A percentile compares a stretch with the other conserved stretches of the same genome.
phyloP scores from a whole-genome alignment of 805 yeast species.

The Candida maesae region DNA sequence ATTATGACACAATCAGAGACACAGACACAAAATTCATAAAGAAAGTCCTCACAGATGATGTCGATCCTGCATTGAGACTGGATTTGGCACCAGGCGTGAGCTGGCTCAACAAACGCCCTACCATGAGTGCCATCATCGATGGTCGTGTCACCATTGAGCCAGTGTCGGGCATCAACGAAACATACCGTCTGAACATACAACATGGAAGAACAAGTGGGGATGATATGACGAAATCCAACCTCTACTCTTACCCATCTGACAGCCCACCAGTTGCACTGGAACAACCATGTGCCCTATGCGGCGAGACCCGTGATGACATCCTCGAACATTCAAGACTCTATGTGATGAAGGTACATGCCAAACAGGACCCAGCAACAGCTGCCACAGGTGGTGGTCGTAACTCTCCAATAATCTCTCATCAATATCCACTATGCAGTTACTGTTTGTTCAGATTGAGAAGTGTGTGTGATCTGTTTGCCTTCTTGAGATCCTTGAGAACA shows the following conservation, averaged over 20 bases:
- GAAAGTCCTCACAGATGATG: constrained; percentile 66
- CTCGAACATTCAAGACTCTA: constrained; percentile 78
- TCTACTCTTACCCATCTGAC: constrained; percentile 41
- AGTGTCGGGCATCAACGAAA: constrained; percentile 75
- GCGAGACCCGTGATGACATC: constrained; percentile 66
- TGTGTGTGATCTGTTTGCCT: constrained; percentile 78
- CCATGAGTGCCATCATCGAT: constrained; percentile 67
- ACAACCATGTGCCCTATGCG: constrained; percentile 80
- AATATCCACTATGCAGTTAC: constrained; percentile 73
- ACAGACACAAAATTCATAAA: constrained; percentile 52
- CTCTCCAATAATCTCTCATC: constrained; percentile 31
- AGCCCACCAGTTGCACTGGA: constrained; percentile 71
- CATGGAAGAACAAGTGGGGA: constrained; percentile 18
- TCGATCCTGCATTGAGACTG: constrained; percentile 66
- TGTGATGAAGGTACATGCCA: constrained; percentile 48
- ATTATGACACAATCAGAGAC: constrained; percentile 34
- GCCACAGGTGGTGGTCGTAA: constrained; percentile 1
- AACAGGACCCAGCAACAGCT: constrained; percentile 10
- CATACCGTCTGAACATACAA: constrained; percentile 45
- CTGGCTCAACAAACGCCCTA: constrained; percentile 56
- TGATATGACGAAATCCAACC: constrained; percentile 35
- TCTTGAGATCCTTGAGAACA: constrained; percentile 57
- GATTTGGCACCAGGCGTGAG: constrained; percentile 62
- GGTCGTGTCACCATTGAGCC: constrained; percentile 86
- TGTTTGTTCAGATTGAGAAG: constrained; percentile 79